Conservation (phyloP, 2,329 filamentous ascomycete genomes). For the Venturia asperata region DNA sequence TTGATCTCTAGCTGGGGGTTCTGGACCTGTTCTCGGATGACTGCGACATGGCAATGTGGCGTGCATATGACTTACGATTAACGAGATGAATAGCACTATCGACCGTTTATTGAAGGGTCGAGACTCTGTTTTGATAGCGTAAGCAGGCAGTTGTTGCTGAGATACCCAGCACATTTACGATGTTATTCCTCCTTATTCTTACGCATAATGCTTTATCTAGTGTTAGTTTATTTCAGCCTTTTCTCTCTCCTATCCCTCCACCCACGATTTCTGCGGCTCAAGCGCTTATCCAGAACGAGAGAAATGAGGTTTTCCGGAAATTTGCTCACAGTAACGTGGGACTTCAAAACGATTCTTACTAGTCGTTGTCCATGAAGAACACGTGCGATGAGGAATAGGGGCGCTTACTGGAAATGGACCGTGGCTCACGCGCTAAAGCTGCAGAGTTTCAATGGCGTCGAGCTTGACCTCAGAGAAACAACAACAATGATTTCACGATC, state of each 20-base stretch:
- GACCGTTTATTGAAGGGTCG: background rate
- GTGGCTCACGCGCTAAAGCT: background rate
- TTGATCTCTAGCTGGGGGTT: background rate
- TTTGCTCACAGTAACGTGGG: background rate
- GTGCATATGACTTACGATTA: background rate
- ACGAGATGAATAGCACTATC: background rate
- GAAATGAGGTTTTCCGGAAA: background rate
- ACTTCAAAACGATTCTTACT: background rate
- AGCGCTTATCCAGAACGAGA: background rate
- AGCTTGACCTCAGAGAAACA: background rate
- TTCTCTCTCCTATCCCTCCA: background rate
- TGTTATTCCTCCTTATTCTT: background rate
- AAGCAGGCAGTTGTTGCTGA: background rate
- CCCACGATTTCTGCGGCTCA: background rate
- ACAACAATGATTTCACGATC: background rate
- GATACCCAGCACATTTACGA: constrained; percentile 3
- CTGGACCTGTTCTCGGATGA: background rate
- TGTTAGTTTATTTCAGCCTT: background rate
- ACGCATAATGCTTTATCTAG: background rate
- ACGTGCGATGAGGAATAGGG: background rate
- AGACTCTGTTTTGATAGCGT: background rate
- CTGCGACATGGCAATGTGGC: background rate
- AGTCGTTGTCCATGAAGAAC: background rate
- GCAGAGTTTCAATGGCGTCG: background rate
- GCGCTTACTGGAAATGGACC: background rate